Evolutionary conservation across 306 rosid species (phyloP), one percentile per base, ranked within the genome.

Genomic region (Vigna hirtella): DNA sequence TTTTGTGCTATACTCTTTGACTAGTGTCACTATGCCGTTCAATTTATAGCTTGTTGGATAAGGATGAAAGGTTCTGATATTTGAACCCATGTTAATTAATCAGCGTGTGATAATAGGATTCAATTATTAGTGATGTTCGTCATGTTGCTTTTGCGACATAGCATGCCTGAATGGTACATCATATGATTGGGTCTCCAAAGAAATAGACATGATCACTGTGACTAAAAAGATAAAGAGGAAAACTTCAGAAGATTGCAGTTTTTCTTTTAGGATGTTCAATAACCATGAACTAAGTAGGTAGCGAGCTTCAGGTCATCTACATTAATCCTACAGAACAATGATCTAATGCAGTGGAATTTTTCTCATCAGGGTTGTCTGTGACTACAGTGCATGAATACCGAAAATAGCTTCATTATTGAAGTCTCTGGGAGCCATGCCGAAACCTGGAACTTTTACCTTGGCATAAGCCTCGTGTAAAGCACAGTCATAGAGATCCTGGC

Each of bases 401-500:
- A 59, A 56, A 47, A 30, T 79, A 56, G 67, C 84, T 70, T 76
- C 75, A 73, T 85, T 76, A 71, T 86, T 85, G 86, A 79, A 82
- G 81, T 85, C 94, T 77, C 63, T 88, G 66, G 88, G 73, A 58
- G 85, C 80, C 49, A 77, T 50, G 24, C 83, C 70, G 77, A 82
- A 88, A 86, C 85, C 82, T 28, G 57, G 88, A 73, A 26, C 76
- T 67, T 52, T 83, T 69, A 62, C 81, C 81, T 66, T 86, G 59
- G 89, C 45, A 57, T 68, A 88, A 83, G 92, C 86, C 72, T 91
- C 92, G 82, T 84, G 88, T 14, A 71, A 79, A 74, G 83, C 83
- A 67, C 80, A 81, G 5, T 80, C 89, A 70, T 82, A 81, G 24
- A 90, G 83, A 73, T 84, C 89, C 26, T 85, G 92, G 59, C 79